Evolutionary conservation across 2,329 filamentous ascomycete genomes (phyloP).

Genomic region (Pseudogymnoascus sp.): DNA sequence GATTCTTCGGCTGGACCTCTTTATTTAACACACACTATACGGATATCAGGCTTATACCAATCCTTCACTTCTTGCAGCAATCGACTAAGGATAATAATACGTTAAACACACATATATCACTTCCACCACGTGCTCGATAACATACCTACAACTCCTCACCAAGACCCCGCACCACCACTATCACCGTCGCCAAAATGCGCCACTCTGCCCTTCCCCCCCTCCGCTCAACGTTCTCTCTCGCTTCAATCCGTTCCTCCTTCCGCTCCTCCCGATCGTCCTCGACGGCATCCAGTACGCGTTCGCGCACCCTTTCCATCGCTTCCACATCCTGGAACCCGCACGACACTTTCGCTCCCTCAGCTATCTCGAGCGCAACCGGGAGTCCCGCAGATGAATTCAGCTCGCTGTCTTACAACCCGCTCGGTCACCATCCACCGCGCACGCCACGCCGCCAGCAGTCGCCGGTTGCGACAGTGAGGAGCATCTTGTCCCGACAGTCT

Average conservation of each 20-base stretch:
- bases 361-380: neutral
- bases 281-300: conserved; percentile 22
- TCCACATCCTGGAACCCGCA: conserved; percentile 20
- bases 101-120: neutral
- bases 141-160: neutral
- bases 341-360: neutral
- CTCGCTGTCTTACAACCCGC: neutral
- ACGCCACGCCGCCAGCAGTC: conserved; percentile 22
- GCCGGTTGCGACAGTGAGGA: conserved; percentile 44
- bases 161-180: neutral
- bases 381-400: neutral
- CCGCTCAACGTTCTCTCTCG: conserved; percentile 38
- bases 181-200: conserved; percentile 20
- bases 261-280: conserved; percentile 38
- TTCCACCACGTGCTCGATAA: neutral
- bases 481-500: conserved; percentile 48
- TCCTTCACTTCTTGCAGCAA: neutral
- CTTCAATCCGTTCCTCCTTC: conserved; percentile 43
- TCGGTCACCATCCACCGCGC: neutral
- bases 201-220: conserved; percentile 25
- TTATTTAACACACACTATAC: conserved; percentile 5
- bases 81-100: neutral
- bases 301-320: conserved; percentile 36
- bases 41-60: neutral
- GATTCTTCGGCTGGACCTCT: conserved; percentile 7